Base-by-base conservation (phyloP, 345 rosid genomes). In the Eucalyptus melliodora region DNA sequence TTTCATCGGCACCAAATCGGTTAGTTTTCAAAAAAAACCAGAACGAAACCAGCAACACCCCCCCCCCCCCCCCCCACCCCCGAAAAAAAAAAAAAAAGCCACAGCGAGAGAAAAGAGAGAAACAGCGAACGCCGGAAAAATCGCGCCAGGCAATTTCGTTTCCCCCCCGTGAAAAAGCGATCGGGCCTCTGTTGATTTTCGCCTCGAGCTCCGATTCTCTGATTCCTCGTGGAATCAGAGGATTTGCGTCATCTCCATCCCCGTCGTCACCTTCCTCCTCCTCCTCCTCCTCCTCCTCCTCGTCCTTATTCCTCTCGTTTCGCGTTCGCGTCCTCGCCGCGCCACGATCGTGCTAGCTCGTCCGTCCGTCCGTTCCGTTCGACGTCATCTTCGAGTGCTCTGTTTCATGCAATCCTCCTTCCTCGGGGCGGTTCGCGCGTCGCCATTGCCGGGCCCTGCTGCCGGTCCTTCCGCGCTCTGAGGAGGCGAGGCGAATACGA, bases 221-320 rank as follows among this genome's bases (percentile, higher is more conserved):
- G 98, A 92, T 92, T 93, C 97, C 96, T 91, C 89, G 88, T 88
- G 95, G 95, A 94, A 95, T 92, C 97, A 94, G 99, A 94, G 97
- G 92, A 93, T 97, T 95, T 89, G 89, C 17, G 19, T 19, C 89
- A 1, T 50, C 21, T 23, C 55, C 67, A 23, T 44, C 62, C 11
- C 27, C 81, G 15, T 72, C 83, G 27, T 37, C 83, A n/a, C 37
- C 77, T n/a, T 65, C 21, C 37, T 1, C 34, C 34, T 3, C 55
- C 69, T 6, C 53, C 24, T n/a, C 40, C 40, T 65, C 21, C 37
- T 1, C 34, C 34, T 3, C 55, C 69, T 6, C 53, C 24, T 34
- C n/a, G 9, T 19, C 42, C 19, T 50, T 45, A 26, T 51, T 53
- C 56, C 56, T 53, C 24, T 53, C 56, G 56, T 53, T 53, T 34